Evolutionary conservation across 345 rosid species (phyloP), one percentile per base, ranked within the genome.

Genomic region (Populus ilicifolia): DNA sequence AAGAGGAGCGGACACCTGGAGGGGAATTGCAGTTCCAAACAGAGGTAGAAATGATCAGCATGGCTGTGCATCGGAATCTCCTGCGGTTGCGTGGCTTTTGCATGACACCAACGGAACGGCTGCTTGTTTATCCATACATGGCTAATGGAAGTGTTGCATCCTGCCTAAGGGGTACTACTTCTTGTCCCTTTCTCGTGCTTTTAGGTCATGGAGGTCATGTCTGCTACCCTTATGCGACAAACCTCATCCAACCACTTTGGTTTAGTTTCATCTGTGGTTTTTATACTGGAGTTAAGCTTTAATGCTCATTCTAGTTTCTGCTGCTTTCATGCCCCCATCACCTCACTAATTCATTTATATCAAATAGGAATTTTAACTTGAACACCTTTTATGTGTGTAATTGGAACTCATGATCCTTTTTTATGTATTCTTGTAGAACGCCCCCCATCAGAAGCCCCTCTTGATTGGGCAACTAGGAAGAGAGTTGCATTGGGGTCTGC

Each of bases 11-110:
- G 13, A 82, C 82, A 2, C 82, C 82, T 9, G 85, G 85, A 6
- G 85, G 82, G 35, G 85, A 82, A 38, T 68, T 82, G 76, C 85
- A 82, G 72, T 82, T 82, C 62, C 85, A 82, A 74, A 82, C 82
- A 35, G 85, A 82, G 48, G 81, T 82, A 20, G 82, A 82, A 68
- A 82, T 82, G 85, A 75, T 82, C 54, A 82, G 85, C 61, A 82
- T 82, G 85, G 85, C 85, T 43, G 82, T 82, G 50, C 85, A 82
- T 79, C 77, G 85, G 20, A 82, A 82, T 79, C 85, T 82, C 23
- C 79, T 82, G 3, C 48, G 82, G n/a, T 27, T 82, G 62, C 85
- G 82, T 71, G 85, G 85, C 21, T 82, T 82, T 62, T 82, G 85
- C 80, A 82, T 79, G 80, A 79, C 85, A 46, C 85, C 82, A 8